These are phyloP conservation scores for Podila horticola DNA, from an alignment of 192 early-diverging fungal species.

Conservation along the genomic window DNA sequence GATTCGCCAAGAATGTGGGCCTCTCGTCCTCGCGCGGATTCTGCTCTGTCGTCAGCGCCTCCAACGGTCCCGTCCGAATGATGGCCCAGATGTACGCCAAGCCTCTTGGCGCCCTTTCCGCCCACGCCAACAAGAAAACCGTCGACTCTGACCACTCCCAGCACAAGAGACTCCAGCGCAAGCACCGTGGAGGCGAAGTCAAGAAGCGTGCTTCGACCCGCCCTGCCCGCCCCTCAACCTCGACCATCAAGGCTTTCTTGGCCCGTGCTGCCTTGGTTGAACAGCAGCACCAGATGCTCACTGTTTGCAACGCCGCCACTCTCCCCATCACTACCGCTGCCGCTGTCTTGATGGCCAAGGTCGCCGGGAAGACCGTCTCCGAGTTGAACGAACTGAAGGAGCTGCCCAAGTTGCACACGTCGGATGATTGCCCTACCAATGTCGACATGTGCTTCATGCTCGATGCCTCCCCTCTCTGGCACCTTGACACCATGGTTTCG, in stretches of 20 bases:
- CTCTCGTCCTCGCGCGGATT: conserved; percentile 47
- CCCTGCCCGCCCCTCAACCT: conserved; percentile 10
- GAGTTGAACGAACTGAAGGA: conserved; percentile 31
- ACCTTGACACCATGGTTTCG: conserved; percentile 46
- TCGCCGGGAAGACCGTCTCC: conserved; percentile 27
- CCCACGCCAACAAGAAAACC: conserved; percentile 20
- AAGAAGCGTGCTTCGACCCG: conserved; percentile 17
- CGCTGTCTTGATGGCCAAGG: conserved; percentile 43
- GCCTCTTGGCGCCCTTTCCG: conserved; percentile 30
- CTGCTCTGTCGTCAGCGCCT: conserved; percentile 12
- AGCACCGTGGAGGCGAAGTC: conserved; percentile 15
- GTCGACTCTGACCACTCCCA: background rate
- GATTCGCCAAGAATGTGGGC: conserved; percentile 34
- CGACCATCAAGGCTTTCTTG: conserved; percentile 36
- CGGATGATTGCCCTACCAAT: conserved; percentile 35
- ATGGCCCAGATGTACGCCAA: conserved; percentile 53
- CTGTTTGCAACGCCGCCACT: conserved; percentile 22
- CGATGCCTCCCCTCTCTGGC: conserved; percentile 50
- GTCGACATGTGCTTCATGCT: conserved; percentile 49
- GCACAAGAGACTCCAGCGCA: conserved; percentile 11
- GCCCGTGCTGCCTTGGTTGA: conserved; percentile 34
- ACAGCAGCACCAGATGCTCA: conserved; percentile 46
- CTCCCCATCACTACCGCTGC: conserved; percentile 17
- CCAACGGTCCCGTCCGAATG: conserved; percentile 41
- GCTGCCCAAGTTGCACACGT: conserved; percentile 27